Percentiles rank a stretch among this genome's conserved stretches.
These are phyloP conservation scores for Aspergillus asperescens DNA, from an alignment of 495 filamentous ascomycete species.

Conservation along the genomic window DNA sequence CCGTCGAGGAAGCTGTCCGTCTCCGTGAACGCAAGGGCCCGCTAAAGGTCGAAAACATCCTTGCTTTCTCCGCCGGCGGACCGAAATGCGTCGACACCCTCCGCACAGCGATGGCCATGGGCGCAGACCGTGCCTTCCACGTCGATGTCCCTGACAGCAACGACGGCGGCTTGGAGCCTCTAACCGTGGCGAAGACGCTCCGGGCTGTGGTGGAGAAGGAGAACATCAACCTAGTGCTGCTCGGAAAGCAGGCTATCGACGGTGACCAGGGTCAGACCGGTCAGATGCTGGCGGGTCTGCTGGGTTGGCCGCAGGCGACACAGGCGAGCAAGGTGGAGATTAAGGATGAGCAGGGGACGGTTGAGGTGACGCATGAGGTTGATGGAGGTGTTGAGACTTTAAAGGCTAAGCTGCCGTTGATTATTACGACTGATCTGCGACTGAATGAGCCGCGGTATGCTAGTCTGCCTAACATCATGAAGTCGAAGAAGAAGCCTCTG, in stretches of 20 bases:
- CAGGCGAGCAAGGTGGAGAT: constrained; percentile 81
- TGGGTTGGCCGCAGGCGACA: constrained; percentile 91
- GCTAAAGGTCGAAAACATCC: constrained; percentile 72
- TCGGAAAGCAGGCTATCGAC: constrained; percentile 97
- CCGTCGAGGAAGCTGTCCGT: constrained; percentile 89
- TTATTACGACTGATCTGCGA: constrained; percentile 91
- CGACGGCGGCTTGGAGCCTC: constrained; percentile 68
- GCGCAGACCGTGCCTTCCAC: constrained; percentile 85
- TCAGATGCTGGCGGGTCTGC: constrained; percentile 90
- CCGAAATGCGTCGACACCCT: constrained; percentile 80
- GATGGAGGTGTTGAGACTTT: constrained; percentile 94
- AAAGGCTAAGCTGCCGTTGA: constrained; percentile 72
- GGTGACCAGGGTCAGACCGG: constrained; percentile 95
- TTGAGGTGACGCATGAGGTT: constrained; percentile 82
- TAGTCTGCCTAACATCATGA: constrained; percentile 97
- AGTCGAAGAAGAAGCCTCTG: constrained; percentile 98
- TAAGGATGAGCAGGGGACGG: constrained; percentile 47
- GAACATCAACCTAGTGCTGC: constrained; percentile 81
- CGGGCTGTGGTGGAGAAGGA: constrained; percentile 70
- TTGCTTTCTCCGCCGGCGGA: constrained; percentile 82
- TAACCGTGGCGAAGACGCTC: constrained; percentile 86
- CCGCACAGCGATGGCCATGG: constrained; percentile 97
- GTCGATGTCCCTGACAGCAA: constrained; percentile 59
- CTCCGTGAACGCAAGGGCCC: constrained; percentile 73
- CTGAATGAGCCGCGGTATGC: constrained; percentile 95